A percentile compares a stretch with the other conserved stretches of the same genome.
These are phyloP conservation scores for Tylopilus sp. DNA, from an alignment of 768 basidiomycete species.

Conservation along the genomic window DNA sequence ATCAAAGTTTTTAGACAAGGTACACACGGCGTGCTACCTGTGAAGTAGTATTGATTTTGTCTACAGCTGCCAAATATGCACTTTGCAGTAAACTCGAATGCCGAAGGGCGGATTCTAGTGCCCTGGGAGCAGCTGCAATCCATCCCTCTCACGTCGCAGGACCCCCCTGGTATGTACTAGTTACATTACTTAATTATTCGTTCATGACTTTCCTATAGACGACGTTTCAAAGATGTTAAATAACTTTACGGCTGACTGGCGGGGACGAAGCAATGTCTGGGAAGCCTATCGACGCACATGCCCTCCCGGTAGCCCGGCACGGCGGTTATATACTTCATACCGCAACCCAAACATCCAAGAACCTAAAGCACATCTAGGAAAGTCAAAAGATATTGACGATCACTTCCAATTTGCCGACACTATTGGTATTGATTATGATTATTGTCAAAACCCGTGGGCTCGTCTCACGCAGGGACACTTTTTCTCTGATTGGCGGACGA, in stretches of 20 bases:
- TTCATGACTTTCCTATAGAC: not conserved
- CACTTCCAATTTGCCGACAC: slow-evolving; percentile 64
- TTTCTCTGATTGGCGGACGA: slow-evolving; percentile 94
- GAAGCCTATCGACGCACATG: slow-evolving; percentile 92
- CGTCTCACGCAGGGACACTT: slow-evolving; percentile 91
- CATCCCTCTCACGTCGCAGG: slow-evolving; percentile 60
- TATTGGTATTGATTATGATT: slow-evolving; percentile 68
- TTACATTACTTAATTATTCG: not conserved
- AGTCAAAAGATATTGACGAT: slow-evolving; percentile 33
- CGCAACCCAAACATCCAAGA: slow-evolving; percentile 43
- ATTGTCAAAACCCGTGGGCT: slow-evolving; percentile 77
- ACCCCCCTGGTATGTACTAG: slow-evolving; percentile 28
- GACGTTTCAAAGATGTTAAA: slow-evolving; percentile 40
- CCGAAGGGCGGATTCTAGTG: slow-evolving; percentile 90
- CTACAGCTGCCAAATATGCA: slow-evolving; percentile 88
- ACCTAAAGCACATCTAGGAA: slow-evolving; percentile 26
- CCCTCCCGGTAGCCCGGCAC: slow-evolving; percentile 69
- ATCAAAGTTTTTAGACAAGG: slow-evolving; percentile 61
- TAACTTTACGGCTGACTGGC: slow-evolving; percentile 80
- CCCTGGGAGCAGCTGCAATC: slow-evolving; percentile 84
- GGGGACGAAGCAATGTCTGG: slow-evolving; percentile 82
- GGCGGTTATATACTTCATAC: slow-evolving; percentile 78
- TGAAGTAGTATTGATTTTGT: not conserved
- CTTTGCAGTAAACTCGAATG: slow-evolving; percentile 88
- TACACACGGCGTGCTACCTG: slow-evolving; percentile 28